Evolutionary conservation across 495 filamentous ascomycete species (phyloP).

Genomic region (Pseudevernia furfuracea): DNA sequence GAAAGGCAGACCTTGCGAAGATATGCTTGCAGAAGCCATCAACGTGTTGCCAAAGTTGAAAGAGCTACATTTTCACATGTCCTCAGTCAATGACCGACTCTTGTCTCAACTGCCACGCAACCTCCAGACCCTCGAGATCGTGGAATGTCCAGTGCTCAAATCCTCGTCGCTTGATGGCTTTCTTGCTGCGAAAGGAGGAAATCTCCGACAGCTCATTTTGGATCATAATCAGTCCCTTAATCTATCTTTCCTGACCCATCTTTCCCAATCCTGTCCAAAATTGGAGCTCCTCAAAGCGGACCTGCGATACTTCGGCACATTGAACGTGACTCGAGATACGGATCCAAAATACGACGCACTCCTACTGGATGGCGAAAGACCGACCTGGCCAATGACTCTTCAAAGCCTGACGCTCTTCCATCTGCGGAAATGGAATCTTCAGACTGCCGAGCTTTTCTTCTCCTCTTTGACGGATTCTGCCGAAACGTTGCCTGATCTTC

Average conservation of each 20-base stretch:
- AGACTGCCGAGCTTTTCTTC: constrained; percentile 66
- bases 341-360: constrained; percentile 63
- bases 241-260: constrained; percentile 56
- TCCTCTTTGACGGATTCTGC: constrained; percentile 65
- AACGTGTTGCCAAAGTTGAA: constrained; percentile 51
- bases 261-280: constrained; percentile 56
- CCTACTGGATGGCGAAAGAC: constrained; percentile 50
- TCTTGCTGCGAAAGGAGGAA: constrained; percentile 52
- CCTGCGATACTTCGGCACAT: constrained; percentile 55
- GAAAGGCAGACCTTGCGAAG: constrained; percentile 32
- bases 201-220: constrained; percentile 57
- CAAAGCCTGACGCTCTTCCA: constrained; percentile 63
- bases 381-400: constrained; percentile 66
- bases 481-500: constrained; percentile 51
- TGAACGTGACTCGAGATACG: constrained; percentile 51
- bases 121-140: constrained; percentile 58
- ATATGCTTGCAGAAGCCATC: constrained; percentile 50
- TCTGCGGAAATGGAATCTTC: constrained; percentile 59
- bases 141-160: constrained; percentile 64
- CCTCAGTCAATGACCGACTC: constrained; percentile 49
- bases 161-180: constrained; percentile 52
- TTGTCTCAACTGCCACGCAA: constrained; percentile 54
- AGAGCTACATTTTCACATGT: constrained; percentile 60
- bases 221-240: constrained; percentile 71
- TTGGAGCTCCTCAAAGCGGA: constrained; percentile 67